Evolutionary conservation across 805 yeast genomes (phyloP).

Genomic region (Isabelozyma pseudorhagii): DNA sequence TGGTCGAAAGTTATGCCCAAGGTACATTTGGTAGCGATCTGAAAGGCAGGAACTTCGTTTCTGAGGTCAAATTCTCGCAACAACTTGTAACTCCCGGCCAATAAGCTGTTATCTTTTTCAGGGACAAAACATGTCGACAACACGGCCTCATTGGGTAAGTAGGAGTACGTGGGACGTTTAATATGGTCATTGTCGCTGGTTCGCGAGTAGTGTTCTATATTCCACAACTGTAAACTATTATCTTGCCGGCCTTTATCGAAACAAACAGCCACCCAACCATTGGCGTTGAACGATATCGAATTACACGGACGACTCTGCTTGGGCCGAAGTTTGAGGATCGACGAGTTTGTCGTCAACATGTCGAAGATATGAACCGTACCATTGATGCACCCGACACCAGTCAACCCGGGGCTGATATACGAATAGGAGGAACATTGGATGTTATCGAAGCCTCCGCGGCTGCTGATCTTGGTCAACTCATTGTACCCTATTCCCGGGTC

Average conservation of each 20-base stretch:
- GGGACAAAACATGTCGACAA: conserved; percentile 66
- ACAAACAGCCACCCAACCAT: conserved; percentile 71
- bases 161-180: conserved; percentile 52
- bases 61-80: conserved; percentile 77
- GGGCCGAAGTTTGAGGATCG: conserved; percentile 48
- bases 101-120: conserved; percentile 48
- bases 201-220: conserved; percentile 57
- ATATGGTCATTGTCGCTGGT: conserved; percentile 47
- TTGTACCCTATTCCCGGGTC: conserved; percentile 49
- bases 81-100: conserved; percentile 75
- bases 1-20: conserved; percentile 69
- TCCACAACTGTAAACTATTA: conserved; percentile 77
- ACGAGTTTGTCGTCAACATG: conserved; percentile 37
- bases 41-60: conserved; percentile 60
- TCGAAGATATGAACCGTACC: conserved; percentile 67
- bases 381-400: conserved; percentile 71
- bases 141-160: conserved; percentile 71
- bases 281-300: conserved; percentile 62
- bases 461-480: conserved; percentile 49
- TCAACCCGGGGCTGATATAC: conserved; percentile 49
- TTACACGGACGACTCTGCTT: conserved; percentile 75
- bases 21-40: conserved; percentile 72
- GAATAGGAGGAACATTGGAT: conserved; percentile 70
- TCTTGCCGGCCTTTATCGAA: conserved; percentile 77
- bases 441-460: conserved; percentile 62